Percentiles rank a stretch among this genome's conserved stretches.
Evolutionary conservation across 257 asterid genomes (phyloP).

Genomic region (Striga asiatica): DNA sequence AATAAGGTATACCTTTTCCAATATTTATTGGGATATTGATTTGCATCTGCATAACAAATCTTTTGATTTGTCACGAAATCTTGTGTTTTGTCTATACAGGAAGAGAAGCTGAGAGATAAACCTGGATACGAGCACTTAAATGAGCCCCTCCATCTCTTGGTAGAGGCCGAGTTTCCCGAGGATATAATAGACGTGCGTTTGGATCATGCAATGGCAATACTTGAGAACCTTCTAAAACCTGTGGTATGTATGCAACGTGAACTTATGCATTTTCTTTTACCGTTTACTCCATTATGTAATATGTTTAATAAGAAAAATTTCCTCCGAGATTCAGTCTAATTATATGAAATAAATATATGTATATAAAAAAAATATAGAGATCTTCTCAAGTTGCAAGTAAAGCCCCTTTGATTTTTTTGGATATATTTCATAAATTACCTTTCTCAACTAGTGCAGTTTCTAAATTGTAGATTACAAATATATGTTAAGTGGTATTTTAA

Average conservation of each 20-base stretch:
- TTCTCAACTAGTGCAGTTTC: neutral
- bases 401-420: no score
- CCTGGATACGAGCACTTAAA: slow-evolving; percentile 76
- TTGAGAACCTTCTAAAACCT: slow-evolving; percentile 64
- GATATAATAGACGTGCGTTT: slow-evolving; percentile 52
- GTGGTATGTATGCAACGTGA: slow-evolving; percentile 38
- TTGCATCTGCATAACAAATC: no score
- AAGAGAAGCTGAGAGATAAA: slow-evolving; percentile 59
- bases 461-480: neutral
- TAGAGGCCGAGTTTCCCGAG: slow-evolving; percentile 80
- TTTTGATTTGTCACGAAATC: no score
- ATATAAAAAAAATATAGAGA: no score
- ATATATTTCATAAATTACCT: neutral
- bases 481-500: neutral
- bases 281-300: neutral
- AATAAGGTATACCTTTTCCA: no score
- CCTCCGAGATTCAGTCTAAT: neutral
- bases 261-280: neutral
- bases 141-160: slow-evolving; percentile 73
- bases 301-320: neutral
- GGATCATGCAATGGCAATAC: slow-evolving; percentile 51
- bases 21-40: no score
- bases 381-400: no score
- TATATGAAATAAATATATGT: no score
- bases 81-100: slow-evolving; percentile 29